Conservation (phyloP, 108 stramenopile genomes). For the Fragilaria crotonensis region DNA sequence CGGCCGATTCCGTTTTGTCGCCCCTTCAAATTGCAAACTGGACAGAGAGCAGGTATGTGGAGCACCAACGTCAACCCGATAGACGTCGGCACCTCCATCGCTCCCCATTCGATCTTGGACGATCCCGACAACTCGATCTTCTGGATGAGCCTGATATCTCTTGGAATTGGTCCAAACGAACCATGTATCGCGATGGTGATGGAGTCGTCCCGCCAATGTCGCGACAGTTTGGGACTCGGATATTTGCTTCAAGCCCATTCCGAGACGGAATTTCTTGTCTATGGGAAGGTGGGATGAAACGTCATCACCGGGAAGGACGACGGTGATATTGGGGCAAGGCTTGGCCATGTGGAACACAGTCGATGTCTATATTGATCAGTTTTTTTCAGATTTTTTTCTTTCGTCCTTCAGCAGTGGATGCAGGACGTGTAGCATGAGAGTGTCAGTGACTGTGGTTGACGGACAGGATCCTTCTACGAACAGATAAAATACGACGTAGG, state of each 20-base stretch:
- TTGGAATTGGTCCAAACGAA: constrained; percentile 29
- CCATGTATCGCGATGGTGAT: constrained; percentile 21
- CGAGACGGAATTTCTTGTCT: constrained; percentile 8
- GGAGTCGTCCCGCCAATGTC: constrained; percentile 34
- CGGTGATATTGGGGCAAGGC: neutral
- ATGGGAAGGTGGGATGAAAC: constrained; percentile 9
- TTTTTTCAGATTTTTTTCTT: no score
- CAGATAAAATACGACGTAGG: no score
- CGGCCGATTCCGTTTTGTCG: constrained; percentile 80
- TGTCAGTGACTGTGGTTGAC: no score
- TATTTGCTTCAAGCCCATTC: constrained; percentile 28
- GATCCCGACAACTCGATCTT: constrained; percentile 76
- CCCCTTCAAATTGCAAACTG: constrained; percentile 68
- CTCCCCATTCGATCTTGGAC: constrained; percentile 71
- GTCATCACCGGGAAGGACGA: constrained; percentile 49
- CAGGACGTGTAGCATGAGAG: no score
- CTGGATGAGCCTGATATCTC: constrained; percentile 38
- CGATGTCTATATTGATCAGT: no score
- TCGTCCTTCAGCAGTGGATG: no score
- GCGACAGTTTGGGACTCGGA: constrained; percentile 13
- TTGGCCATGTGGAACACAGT: neutral
- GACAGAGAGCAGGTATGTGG: constrained; percentile 55
- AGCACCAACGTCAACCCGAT: constrained; percentile 70
- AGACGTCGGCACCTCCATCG: constrained; percentile 65
- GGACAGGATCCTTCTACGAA: no score